Percentiles rank a stretch among this genome's conserved stretches.
These are phyloP conservation scores for Wickerhamomyces bisporus DNA, from an alignment of 805 yeast species.

Conservation along the genomic window DNA sequence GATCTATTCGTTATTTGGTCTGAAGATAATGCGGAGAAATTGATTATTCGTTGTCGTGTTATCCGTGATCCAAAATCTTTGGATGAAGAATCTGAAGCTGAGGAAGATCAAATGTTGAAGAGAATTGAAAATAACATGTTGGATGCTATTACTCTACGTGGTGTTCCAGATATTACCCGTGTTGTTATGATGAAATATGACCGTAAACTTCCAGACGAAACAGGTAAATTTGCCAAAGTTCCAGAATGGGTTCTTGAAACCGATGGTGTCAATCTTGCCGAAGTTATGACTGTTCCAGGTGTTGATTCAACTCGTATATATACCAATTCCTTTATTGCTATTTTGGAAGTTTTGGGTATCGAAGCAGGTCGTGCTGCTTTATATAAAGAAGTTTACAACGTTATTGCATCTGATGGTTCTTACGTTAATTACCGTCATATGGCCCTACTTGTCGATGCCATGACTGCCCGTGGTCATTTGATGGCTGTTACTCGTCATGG, in stretches of 20 bases:
- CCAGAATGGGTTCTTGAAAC: conserved; percentile 99
- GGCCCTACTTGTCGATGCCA: conserved; percentile 95
- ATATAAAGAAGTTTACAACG: conserved; percentile 91
- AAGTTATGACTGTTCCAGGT: conserved; percentile 92
- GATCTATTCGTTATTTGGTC: conserved; percentile 98
- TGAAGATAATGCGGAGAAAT: conserved; percentile 96
- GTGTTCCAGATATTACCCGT: conserved; percentile 90
- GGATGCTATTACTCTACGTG: conserved; percentile 90
- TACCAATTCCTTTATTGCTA: conserved; percentile 95
- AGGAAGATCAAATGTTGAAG: conserved; percentile 94
- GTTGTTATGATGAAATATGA: conserved; percentile 78
- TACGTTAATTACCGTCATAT: conserved; percentile 97
- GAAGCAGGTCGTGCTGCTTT: conserved; percentile 96
- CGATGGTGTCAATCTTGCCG: conserved; percentile 94
- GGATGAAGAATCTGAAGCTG: conserved; percentile 92
- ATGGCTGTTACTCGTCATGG: conserved; percentile 99
- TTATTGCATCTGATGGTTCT: conserved; percentile 99
- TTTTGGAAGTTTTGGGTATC: conserved; percentile 91
- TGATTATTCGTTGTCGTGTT: conserved; percentile 96
- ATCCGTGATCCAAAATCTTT: conserved; percentile 91
- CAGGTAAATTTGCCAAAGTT: conserved; percentile 84
- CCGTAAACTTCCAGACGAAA: conserved; percentile 61
- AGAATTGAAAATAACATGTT: conserved; percentile 95
- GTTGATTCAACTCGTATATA: conserved; percentile 88
- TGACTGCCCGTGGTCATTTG: conserved; percentile 97